phyloP scores from a whole-genome alignment of 2,329 filamentous ascomycete species.

The Moelleriella libera region DNA sequence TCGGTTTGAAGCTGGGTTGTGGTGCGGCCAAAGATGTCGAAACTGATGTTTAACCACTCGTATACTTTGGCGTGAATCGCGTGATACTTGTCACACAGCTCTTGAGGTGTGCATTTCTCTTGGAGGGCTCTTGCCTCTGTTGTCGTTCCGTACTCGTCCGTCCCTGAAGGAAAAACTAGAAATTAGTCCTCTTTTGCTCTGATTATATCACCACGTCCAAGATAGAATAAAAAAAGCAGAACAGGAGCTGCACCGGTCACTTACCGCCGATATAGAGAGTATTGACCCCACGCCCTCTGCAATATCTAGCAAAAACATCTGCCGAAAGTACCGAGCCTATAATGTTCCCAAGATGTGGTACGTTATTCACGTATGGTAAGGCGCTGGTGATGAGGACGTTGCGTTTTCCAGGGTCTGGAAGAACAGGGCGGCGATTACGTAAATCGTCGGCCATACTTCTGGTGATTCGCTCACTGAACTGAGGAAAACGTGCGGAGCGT shows the following conservation, averaged over 20 bases:
- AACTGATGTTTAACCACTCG: constrained; percentile 78
- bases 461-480: too few species aligned
- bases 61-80: constrained; percentile 72
- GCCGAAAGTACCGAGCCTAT: neutral
- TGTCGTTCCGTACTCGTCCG: constrained; percentile 76
- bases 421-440: neutral
- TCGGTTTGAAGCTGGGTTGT: constrained; percentile 70
- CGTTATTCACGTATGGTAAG: neutral
- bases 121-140: constrained; percentile 80
- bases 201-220: neutral
- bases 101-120: constrained; percentile 57
- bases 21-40: constrained; percentile 80
- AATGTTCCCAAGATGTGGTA: neutral
- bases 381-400: neutral
- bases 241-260: neutral
- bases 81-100: constrained; percentile 77
- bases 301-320: constrained; percentile 15
- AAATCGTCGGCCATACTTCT: too few species aligned
- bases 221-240: too few species aligned
- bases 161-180: neutral
- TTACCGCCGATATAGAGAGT: constrained; percentile 63
- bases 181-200: neutral
- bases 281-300: constrained; percentile 56
- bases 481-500: too few species aligned
- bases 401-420: neutral